Percentiles rank a stretch among this genome's conserved stretches.
These are phyloP conservation scores for Datisca glomerata DNA, from an alignment of 306 rosid genomes.

Conservation along the genomic window DNA sequence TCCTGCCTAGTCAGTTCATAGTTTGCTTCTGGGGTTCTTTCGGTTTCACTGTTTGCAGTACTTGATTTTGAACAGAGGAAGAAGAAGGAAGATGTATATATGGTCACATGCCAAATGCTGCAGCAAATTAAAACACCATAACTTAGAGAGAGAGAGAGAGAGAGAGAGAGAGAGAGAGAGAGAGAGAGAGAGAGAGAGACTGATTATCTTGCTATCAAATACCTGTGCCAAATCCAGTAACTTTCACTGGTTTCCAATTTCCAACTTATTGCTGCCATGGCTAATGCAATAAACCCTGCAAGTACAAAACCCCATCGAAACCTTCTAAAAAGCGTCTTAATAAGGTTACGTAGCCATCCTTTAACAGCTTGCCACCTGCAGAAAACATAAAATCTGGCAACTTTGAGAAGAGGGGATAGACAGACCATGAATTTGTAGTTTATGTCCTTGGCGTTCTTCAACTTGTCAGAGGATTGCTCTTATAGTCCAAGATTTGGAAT, in stretches of 20 bases:
- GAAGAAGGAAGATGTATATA: slow-evolving; percentile 78
- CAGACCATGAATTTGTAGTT: too few relatives aligned
- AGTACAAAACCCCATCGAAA: slow-evolving; percentile 67
- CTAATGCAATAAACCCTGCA: slow-evolving; percentile 54
- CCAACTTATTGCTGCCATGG: slow-evolving; percentile 82
- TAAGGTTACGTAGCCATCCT: slow-evolving; percentile 44
- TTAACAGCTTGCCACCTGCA: slow-evolving; percentile 56
- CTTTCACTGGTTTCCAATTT: slow-evolving; percentile 55
- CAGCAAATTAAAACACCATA: slow-evolving; percentile 14
- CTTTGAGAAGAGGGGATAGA: too few relatives aligned
- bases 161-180: slow-evolving; percentile 11
- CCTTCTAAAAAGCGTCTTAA: slow-evolving; percentile 42
- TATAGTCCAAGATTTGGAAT: too few relatives aligned
- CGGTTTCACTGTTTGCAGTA: slow-evolving; percentile 16
- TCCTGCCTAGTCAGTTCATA: slow-evolving; percentile 40
- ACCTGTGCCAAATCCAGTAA: slow-evolving; percentile 99
- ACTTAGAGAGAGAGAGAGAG: slow-evolving; percentile 9
- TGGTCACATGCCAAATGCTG: slow-evolving; percentile 90
- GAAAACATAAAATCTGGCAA: slow-evolving; percentile 13
- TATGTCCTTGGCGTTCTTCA: too few relatives aligned
- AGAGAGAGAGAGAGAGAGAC: neutral
- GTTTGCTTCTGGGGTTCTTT: slow-evolving; percentile 13
- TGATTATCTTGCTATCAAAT: slow-evolving; percentile 6
- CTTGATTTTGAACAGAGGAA: slow-evolving; percentile 50
- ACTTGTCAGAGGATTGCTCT: too few relatives aligned